These are phyloP conservation scores for Sordariomycetes sp. DNA, from an alignment of 2,329 filamentous ascomycete species.

Conservation along the genomic window DNA sequence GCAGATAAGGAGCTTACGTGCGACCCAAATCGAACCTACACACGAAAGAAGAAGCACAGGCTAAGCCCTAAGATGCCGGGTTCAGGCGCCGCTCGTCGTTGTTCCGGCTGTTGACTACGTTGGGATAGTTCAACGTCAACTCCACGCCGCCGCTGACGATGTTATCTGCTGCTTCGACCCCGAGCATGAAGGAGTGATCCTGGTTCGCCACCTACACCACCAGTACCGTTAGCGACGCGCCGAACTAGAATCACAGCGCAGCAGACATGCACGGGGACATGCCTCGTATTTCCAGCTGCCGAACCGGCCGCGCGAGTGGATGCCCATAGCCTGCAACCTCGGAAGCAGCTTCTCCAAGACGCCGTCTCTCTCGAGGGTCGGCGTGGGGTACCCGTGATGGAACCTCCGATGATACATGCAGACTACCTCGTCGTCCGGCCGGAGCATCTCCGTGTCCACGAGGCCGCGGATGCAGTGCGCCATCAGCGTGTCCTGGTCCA, in stretches of 20 bases:
- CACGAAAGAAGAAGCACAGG: background rate
- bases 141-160: slow-evolving; percentile 82
- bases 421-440: slow-evolving; percentile 83
- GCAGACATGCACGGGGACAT: slow-evolving; percentile 18
- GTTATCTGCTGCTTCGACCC: slow-evolving; percentile 84
- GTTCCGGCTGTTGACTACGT: slow-evolving; percentile 75
- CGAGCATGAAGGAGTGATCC: slow-evolving; percentile 96
- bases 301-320: slow-evolving; percentile 92
- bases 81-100: slow-evolving; percentile 51
- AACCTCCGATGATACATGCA: slow-evolving; percentile 97
- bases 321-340: slow-evolving; percentile 80
- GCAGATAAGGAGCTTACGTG: no score
- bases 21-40: background rate
- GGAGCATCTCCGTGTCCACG: slow-evolving; percentile 95
- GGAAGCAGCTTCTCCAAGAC: slow-evolving; percentile 87
- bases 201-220: slow-evolving; percentile 60
- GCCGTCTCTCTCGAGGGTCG: slow-evolving; percentile 86
- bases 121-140: slow-evolving; percentile 89
- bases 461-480: slow-evolving; percentile 90
- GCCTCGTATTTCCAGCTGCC: slow-evolving; percentile 95
- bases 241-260: background rate
- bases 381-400: slow-evolving; percentile 96
- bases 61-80: background rate
- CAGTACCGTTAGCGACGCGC: background rate
- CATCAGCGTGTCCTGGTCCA: slow-evolving; percentile 73